Evolutionary conservation across 331 rosid species (phyloP).

Genomic region (Cydonia oblonga): DNA sequence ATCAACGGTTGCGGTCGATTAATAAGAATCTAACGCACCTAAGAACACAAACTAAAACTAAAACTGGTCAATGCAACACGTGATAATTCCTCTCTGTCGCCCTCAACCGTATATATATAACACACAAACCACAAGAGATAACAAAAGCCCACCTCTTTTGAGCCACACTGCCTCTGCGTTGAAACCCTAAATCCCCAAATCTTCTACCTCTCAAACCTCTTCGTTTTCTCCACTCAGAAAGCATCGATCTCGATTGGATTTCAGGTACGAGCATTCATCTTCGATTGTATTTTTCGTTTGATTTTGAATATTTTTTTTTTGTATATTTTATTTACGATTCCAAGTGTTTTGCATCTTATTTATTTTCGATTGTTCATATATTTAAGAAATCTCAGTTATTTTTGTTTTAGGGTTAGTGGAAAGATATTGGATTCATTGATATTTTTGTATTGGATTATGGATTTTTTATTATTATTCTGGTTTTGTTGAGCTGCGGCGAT

Average conservation of each 20-base stretch:
- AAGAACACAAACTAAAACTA: background rate
- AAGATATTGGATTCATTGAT: background rate
- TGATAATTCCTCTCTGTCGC: background rate
- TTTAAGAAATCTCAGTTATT: background rate
- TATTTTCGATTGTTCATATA: background rate
- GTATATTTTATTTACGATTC: background rate
- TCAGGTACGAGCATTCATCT: background rate
- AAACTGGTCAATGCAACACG: background rate
- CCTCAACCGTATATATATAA: background rate
- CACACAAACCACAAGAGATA: background rate
- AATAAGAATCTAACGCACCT: background rate
- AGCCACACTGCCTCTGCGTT: background rate
- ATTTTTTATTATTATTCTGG: background rate
- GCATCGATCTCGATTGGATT: background rate
- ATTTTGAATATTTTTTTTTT: background rate
- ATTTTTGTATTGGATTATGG: background rate
- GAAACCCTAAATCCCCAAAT: background rate
- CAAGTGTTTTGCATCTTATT: background rate
- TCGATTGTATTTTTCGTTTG: background rate
- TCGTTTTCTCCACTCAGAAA: background rate
- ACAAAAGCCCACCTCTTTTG: background rate
- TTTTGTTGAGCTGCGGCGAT: background rate
- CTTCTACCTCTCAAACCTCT: background rate
- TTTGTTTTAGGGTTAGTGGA: background rate
- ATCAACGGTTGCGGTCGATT: background rate